Conservation (phyloP, 2,329 filamentous ascomycete genomes). For the Elsinoe necatrix region DNA sequence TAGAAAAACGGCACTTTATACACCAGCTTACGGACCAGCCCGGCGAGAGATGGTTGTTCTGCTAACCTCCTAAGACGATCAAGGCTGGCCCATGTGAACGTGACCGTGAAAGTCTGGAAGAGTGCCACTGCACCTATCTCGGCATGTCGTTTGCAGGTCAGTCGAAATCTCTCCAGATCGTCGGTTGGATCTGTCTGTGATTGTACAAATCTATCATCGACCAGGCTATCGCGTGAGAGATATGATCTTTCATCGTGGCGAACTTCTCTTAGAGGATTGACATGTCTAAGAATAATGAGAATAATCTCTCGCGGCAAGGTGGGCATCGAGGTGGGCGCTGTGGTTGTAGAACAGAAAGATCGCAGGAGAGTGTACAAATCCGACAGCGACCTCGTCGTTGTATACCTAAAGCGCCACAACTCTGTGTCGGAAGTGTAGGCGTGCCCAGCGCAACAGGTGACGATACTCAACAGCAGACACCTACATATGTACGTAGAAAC, state of each 20-base stretch:
- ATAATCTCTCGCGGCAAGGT: slow-evolving; percentile 44
- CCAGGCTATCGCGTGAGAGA: slow-evolving; percentile 45
- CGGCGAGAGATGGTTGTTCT: slow-evolving; percentile 41
- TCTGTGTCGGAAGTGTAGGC: background rate
- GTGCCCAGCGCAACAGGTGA: background rate
- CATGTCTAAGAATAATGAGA: slow-evolving; percentile 43
- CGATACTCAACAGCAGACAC: background rate
- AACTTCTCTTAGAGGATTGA: slow-evolving; percentile 44
- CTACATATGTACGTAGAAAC: background rate
- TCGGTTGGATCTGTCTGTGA: slow-evolving; percentile 36
- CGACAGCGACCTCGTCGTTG: slow-evolving; percentile 17
- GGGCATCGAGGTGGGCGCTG: slow-evolving; percentile 21
- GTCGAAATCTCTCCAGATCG: slow-evolving; percentile 40
- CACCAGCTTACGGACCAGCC: slow-evolving; percentile 51
- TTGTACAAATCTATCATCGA: slow-evolving; percentile 30
- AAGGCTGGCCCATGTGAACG: slow-evolving; percentile 45
- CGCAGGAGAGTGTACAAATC: background rate
- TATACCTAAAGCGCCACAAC: background rate
- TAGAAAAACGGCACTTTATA: slow-evolving; percentile 54
- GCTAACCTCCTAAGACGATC: slow-evolving; percentile 43
- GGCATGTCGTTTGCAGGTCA: slow-evolving; percentile 43
- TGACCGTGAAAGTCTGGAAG: slow-evolving; percentile 44
- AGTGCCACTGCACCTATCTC: slow-evolving; percentile 44
- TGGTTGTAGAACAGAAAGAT: background rate
- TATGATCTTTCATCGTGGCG: slow-evolving; percentile 43